Conservation (phyloP, 2,329 filamentous ascomycete species). For the Bipolaris cookei region DNA sequence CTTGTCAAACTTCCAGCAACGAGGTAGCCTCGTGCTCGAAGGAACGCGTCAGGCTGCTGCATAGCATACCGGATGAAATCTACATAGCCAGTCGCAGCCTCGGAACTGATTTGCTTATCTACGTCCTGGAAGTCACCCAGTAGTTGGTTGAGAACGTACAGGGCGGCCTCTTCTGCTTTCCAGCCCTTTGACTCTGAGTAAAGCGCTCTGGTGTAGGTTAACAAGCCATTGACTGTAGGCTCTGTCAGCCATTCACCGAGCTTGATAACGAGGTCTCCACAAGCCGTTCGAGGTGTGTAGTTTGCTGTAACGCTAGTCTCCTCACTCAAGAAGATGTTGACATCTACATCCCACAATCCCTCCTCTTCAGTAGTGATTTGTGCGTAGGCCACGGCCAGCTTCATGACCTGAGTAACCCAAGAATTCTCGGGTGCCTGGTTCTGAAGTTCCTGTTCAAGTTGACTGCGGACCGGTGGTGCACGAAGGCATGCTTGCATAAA, state of each 20-base stretch:
- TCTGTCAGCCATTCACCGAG: constrained; percentile 86
- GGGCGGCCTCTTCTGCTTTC: constrained; percentile 77
- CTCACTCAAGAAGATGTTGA: constrained; percentile 93
- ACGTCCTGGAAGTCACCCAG: constrained; percentile 83
- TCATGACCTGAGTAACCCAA: constrained; percentile 89
- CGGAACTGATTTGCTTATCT: constrained; percentile 70
- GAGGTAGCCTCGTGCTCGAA: constrained; percentile 86
- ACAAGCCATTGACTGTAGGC: constrained; percentile 77
- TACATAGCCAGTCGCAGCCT: constrained; percentile 75
- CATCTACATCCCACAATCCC: constrained; percentile 94
- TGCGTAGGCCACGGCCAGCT: constrained; percentile 81
- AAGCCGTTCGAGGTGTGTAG: constrained; percentile 92
- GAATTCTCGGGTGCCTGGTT: constrained; percentile 61
- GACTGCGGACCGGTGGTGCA: constrained; percentile 84
- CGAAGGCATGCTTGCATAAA: constrained; percentile 91
- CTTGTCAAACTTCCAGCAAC: constrained; percentile 81
- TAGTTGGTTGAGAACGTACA: constrained; percentile 85
- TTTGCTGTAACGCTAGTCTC: constrained; percentile 94
- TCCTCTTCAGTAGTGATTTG: constrained; percentile 93
- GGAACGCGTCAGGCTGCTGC: constrained; percentile 72
- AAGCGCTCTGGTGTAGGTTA: constrained; percentile 75
- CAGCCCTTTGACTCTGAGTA: constrained; percentile 66
- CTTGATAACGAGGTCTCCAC: constrained; percentile 90
- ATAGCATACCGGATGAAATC: constrained; percentile 82
- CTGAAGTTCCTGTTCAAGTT: constrained; percentile 81